phyloP scores from a whole-genome alignment of 768 basidiomycete species.

The Clathrus columnatus region DNA sequence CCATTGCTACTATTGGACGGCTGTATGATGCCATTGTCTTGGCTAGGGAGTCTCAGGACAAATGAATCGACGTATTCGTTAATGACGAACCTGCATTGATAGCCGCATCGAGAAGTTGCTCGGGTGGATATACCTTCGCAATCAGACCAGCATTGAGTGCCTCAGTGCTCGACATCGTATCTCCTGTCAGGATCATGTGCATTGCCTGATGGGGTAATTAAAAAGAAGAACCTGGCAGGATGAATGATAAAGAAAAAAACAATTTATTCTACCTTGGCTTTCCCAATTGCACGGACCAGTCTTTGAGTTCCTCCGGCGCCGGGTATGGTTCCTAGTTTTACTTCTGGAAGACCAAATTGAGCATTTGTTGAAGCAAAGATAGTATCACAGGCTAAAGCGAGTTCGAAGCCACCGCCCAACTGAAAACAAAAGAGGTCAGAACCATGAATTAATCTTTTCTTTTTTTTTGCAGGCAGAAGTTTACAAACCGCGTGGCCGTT shows the following conservation, averaged over 20 bases:
- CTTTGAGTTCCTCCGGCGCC: slow-evolving; percentile 39
- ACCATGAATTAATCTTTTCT: neutral
- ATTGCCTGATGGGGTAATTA: slow-evolving; percentile 30
- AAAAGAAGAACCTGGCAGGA: neutral
- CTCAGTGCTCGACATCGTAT: slow-evolving; percentile 35
- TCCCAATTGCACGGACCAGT: slow-evolving; percentile 34
- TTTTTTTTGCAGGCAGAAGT: no score
- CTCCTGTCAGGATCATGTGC: slow-evolving; percentile 47
- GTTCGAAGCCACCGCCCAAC: slow-evolving; percentile 43
- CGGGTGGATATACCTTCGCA: slow-evolving; percentile 31
- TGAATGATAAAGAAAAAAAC: no score
- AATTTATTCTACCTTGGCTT: slow-evolving; percentile 20
- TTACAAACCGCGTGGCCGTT: slow-evolving; percentile 35
- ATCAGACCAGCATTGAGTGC: slow-evolving; percentile 42
- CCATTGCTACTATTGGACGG: slow-evolving; percentile 26
- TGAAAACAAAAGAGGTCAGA: slow-evolving; percentile 11
- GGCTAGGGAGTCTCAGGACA: slow-evolving; percentile 12
- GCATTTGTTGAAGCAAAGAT: slow-evolving; percentile 33
- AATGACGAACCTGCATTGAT: slow-evolving; percentile 27
- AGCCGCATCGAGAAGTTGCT: slow-evolving; percentile 35
- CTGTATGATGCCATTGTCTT: slow-evolving; percentile 26
- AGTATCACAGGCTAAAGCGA: slow-evolving; percentile 41
- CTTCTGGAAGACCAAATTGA: slow-evolving; percentile 40
- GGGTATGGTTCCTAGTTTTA: slow-evolving; percentile 39
- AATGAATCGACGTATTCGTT: neutral